Conservation (phyloP, 176 grass and related monocot genomes). For the Carex parvula region DNA sequence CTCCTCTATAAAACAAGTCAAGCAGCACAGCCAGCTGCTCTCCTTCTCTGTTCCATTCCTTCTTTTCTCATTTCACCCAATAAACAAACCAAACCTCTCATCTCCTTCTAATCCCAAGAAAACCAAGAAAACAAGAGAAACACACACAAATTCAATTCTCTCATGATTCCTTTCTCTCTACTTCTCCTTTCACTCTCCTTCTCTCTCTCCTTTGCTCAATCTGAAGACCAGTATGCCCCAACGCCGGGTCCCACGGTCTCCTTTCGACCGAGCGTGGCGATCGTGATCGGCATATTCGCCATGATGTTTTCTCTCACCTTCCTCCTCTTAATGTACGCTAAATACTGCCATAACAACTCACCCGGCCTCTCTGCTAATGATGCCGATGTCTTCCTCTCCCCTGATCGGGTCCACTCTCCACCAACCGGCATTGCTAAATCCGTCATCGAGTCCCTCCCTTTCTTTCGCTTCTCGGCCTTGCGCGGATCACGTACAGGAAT, state of each 20-base stretch:
- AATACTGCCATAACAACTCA: slow-evolving; percentile 56
- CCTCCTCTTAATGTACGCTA: slow-evolving; percentile 86
- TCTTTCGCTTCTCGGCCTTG: slow-evolving; percentile 73
- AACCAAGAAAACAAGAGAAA: slow-evolving; percentile 13
- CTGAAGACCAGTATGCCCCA: slow-evolving; percentile 1
- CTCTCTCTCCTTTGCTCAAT: not conserved
- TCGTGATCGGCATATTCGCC: slow-evolving; percentile 83
- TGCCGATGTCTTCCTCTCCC: not conserved
- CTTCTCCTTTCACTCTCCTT: not conserved
- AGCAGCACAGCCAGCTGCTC: not conserved
- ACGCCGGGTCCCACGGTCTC: slow-evolving; percentile 31
- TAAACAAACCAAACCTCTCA: not conserved
- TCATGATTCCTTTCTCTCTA: slow-evolving; percentile 1
- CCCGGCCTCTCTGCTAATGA: not conserved
- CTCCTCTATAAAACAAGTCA: slow-evolving; percentile 24
- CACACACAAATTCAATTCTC: not conserved
- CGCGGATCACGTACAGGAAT: slow-evolving; percentile 60
- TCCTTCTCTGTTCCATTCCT: not conserved
- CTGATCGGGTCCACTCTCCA: not conserved
- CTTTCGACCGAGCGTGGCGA: slow-evolving; percentile 69
- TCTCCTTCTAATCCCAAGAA: slow-evolving; percentile 4
- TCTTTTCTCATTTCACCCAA: not conserved
- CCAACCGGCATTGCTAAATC: slow-evolving; percentile 40
- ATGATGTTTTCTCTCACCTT: slow-evolving; percentile 86
- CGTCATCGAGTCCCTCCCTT: slow-evolving; percentile 70